Percentiles rank a stretch among this genome's conserved stretches.
Conservation (phyloP, 2,329 filamentous ascomycete genomes). For the Trichoderma hamatum region DNA sequence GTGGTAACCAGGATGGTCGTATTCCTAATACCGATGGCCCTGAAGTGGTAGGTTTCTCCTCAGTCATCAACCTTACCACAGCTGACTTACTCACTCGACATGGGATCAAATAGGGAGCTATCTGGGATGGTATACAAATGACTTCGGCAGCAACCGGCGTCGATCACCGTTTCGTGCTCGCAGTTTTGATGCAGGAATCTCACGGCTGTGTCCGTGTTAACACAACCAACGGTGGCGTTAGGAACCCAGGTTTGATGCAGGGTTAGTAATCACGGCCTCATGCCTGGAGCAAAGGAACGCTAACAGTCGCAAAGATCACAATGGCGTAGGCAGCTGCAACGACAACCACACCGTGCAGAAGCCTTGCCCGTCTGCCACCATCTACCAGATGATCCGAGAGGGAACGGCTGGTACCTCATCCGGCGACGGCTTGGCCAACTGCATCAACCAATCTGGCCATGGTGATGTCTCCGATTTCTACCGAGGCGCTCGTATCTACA, state of each 20-base stretch:
- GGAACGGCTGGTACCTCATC: conserved; percentile 46
- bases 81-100: not conserved
- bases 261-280: not conserved
- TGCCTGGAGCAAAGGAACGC: not conserved
- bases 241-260: conserved; percentile 49
- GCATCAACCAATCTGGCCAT: conserved; percentile 20
- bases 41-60: conserved; percentile 1
- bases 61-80: not conserved
- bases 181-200: conserved; percentile 50
- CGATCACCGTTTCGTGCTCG: conserved; percentile 47
- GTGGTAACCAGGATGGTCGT: conserved; percentile 21
- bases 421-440: conserved; percentile 45
- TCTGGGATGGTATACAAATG: conserved; percentile 37
- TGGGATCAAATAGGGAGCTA: conserved; percentile 24
- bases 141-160: conserved; percentile 38
- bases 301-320: conserved; percentile 33
- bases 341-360: conserved; percentile 29
- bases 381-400: conserved; percentile 44
- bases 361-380: conserved; percentile 35
- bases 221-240: conserved; percentile 45
- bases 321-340: conserved; percentile 45
- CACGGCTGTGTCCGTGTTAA: conserved; percentile 48
- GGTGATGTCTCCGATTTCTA: conserved; percentile 27
- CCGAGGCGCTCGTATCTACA: conserved; percentile 32
- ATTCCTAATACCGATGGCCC: conserved; percentile 19